Conservation (phyloP, 2,329 filamentous ascomycete genomes). For the Trichoderma koningii region DNA sequence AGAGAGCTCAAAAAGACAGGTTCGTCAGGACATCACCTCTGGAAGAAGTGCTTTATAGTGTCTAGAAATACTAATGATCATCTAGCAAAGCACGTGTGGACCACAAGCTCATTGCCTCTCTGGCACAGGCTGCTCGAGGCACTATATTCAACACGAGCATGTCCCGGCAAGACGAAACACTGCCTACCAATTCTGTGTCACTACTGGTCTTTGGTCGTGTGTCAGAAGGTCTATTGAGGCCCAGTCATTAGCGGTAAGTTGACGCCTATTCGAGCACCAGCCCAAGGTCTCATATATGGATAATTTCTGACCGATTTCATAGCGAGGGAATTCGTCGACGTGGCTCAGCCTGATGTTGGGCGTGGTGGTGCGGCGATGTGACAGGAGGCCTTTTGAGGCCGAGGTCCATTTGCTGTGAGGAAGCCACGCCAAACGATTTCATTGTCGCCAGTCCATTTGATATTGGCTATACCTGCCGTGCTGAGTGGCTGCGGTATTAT, state of each 20-base stretch:
- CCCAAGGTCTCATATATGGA: background rate
- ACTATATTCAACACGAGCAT: background rate
- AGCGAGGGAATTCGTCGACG: no score
- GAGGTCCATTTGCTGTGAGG: background rate
- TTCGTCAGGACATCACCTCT: background rate
- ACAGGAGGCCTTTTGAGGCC: background rate
- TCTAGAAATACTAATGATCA: background rate
- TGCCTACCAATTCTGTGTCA: background rate
- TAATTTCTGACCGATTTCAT: no score
- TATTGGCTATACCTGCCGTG: no score
- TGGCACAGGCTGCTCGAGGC: background rate
- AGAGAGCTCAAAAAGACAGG: background rate
- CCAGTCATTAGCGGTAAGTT: background rate
- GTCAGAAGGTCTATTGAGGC: background rate
- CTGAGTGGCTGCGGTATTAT: background rate
- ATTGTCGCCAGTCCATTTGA: no score
- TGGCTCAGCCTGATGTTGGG: background rate
- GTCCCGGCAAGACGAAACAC: background rate
- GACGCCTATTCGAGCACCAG: background rate
- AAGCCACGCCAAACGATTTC: background rate
- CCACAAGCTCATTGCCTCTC: background rate
- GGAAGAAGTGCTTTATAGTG: no score
- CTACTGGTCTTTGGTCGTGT: background rate
- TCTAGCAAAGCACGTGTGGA: no score
- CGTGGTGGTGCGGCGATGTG: background rate